Evolutionary conservation across 768 basidiomycete genomes (phyloP).

Genomic region (Panus rudis): DNA sequence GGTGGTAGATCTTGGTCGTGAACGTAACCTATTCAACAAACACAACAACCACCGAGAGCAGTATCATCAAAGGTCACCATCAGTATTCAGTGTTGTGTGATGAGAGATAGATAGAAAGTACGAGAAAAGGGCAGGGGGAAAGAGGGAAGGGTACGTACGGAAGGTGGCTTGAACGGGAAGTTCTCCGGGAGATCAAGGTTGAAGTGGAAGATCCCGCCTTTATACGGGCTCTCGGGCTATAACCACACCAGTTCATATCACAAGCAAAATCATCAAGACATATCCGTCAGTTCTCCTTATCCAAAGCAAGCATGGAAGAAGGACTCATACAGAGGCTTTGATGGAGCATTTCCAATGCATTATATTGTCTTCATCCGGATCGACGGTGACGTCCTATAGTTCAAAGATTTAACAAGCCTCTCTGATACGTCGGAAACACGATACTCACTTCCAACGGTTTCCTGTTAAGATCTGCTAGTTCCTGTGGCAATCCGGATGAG

Average conservation of each 20-base stretch:
- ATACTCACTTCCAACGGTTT: constrained; percentile 57
- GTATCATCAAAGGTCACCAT: background rate
- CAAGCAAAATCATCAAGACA: background rate
- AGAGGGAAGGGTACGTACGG: constrained; percentile 33
- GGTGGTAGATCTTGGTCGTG: constrained; percentile 83
- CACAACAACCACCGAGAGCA: background rate
- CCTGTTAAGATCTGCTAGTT: constrained; percentile 52
- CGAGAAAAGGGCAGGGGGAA: constrained; percentile 3
- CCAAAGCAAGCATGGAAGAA: background rate
- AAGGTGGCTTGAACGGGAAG: constrained; percentile 85
- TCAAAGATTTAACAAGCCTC: constrained; percentile 4
- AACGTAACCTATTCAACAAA: constrained; percentile 66
- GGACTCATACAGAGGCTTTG: constrained; percentile 51
- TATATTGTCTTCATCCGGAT: constrained; percentile 63
- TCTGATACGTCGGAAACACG: background rate
- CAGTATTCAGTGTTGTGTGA: background rate
- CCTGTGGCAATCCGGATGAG: constrained; percentile 35
- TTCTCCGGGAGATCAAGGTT: constrained; percentile 64
- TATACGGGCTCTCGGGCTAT: constrained; percentile 77
- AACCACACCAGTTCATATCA: background rate
- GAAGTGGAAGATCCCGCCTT: constrained; percentile 74
- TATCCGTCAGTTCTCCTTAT: background rate
- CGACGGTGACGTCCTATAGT: constrained; percentile 52
- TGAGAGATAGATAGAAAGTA: background rate
- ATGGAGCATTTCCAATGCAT: constrained; percentile 74